These are phyloP conservation scores for Phytophthora hybrid DNA, from an alignment of 352 stramenopile genomes.

Conservation along the genomic window DNA sequence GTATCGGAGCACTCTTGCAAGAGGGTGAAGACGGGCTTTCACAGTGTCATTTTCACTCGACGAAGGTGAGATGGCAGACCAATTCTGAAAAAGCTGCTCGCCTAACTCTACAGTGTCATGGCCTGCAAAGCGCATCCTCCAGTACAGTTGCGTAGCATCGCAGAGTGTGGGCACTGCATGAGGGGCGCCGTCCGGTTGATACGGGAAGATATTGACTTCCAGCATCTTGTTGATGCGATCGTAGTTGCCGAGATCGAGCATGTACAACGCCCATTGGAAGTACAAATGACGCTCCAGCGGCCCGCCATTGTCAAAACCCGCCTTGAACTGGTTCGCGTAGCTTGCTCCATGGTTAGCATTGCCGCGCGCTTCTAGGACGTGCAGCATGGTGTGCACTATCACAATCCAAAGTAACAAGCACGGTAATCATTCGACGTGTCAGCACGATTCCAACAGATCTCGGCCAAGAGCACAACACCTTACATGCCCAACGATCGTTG, in stretches of 20 bases:
- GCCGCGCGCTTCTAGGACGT: constrained; percentile 77
- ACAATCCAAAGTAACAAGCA: not conserved
- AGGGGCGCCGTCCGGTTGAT: constrained; percentile 40
- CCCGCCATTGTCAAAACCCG: constrained; percentile 78
- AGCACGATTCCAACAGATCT: not conserved
- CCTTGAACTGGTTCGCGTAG: constrained; percentile 84
- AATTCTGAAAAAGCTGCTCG: constrained; percentile 67
- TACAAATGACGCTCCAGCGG: constrained; percentile 79
- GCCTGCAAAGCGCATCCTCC: constrained; percentile 82
- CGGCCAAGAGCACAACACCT: constrained; percentile 26
- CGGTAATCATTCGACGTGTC: not conserved
- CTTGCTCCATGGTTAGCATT: constrained; percentile 89
- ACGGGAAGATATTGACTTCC: constrained; percentile 74
- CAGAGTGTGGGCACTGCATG: constrained; percentile 69
- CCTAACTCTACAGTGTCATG: constrained; percentile 63
- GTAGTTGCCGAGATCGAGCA: constrained; percentile 84
- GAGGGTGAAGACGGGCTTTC: constrained; percentile 50
- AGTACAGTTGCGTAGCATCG: constrained; percentile 86
- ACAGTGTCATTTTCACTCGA: constrained; percentile 23
- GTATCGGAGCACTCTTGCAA: constrained; percentile 65
- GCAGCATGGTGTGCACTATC: constrained; percentile 82
- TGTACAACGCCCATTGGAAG: constrained; percentile 85
- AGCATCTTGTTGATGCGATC: constrained; percentile 87
- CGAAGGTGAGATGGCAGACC: constrained; percentile 44
- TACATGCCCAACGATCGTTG: constrained; percentile 88